phyloP scores from a whole-genome alignment of 2,329 filamentous ascomycete genomes.

The Microsporum audouinii region DNA sequence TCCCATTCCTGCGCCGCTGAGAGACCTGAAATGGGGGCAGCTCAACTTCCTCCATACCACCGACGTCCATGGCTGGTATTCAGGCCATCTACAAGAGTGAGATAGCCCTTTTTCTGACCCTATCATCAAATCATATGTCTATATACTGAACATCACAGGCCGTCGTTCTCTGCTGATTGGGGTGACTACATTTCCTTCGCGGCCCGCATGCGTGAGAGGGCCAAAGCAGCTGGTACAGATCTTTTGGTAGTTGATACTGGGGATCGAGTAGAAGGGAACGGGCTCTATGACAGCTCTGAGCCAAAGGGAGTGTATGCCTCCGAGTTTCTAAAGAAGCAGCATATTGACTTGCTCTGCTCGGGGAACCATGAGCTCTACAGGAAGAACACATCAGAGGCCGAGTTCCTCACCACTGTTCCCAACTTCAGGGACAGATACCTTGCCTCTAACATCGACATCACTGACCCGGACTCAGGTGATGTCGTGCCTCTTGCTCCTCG shows the following conservation, averaged over 20 bases:
- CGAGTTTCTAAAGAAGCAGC: conserved; percentile 71
- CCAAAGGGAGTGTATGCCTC: conserved; percentile 85
- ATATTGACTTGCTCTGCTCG: conserved; percentile 71
- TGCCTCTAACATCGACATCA: conserved; percentile 85
- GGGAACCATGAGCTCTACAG: conserved; percentile 96
- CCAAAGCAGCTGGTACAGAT: conserved; percentile 68
- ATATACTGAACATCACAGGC: neutral
- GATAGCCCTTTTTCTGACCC: conserved; percentile 18
- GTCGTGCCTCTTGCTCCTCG: conserved; percentile 65
- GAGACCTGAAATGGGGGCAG: conserved; percentile 80
- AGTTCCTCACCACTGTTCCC: conserved; percentile 69
- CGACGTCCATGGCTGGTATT: conserved; percentile 92
- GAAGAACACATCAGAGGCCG: conserved; percentile 61
- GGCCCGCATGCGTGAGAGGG: conserved; percentile 64
- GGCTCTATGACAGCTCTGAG: conserved; percentile 77
- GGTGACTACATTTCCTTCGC: conserved; percentile 95
- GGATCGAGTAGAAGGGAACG: conserved; percentile 87
- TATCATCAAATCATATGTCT: neutral
- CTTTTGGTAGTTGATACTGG: conserved; percentile 91
- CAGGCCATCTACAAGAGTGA: conserved; percentile 82
- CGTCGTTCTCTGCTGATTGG: conserved; percentile 64
- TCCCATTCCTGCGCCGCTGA: conserved; percentile 68
- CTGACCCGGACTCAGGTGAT: conserved; percentile 59
- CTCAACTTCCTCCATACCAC: conserved; percentile 97
- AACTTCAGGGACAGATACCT: conserved; percentile 72